phyloP scores from a whole-genome alignment of 176 grass and related monocot genomes.

The Carex littledalei region DNA sequence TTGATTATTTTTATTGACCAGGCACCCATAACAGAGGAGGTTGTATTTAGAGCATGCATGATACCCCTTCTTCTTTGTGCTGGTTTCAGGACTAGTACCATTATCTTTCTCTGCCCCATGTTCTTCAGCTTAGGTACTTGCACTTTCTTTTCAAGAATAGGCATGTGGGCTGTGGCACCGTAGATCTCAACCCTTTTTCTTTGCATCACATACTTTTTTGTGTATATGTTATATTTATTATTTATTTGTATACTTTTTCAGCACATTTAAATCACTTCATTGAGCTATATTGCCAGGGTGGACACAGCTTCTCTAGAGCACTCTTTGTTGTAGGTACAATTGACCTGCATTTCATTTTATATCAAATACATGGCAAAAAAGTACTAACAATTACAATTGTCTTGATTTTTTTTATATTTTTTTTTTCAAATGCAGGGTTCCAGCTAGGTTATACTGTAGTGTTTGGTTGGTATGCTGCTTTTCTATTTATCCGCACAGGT shows the following conservation, averaged over 20 bases:
- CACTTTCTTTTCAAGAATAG: background rate
- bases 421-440: slow-evolving; percentile 37
- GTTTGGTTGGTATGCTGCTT: slow-evolving; percentile 94
- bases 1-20: slow-evolving; percentile 38
- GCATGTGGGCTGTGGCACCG: background rate
- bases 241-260: slow-evolving; percentile 27
- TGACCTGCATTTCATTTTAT: background rate
- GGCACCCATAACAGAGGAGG: slow-evolving; percentile 86
- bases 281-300: slow-evolving; percentile 60
- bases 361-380: background rate
- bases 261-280: slow-evolving; percentile 85
- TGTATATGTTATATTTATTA: slow-evolving; percentile 4
- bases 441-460: slow-evolving; percentile 91
- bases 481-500: slow-evolving; percentile 96
- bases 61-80: slow-evolving; percentile 91
- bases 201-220: background rate
- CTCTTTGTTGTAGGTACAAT: slow-evolving; percentile 77
- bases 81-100: slow-evolving; percentile 56
- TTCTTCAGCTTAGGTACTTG: slow-evolving; percentile 97
- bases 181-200: background rate
- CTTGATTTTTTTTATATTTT: background rate
- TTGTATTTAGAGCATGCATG: slow-evolving; percentile 98
- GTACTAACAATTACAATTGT: background rate
- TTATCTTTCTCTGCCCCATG: slow-evolving; percentile 83
- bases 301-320: slow-evolving; percentile 65